These are phyloP conservation scores for Tylopilus vinaceipallidus DNA, from an alignment of 768 basidiomycete genomes.

Conservation along the genomic window DNA sequence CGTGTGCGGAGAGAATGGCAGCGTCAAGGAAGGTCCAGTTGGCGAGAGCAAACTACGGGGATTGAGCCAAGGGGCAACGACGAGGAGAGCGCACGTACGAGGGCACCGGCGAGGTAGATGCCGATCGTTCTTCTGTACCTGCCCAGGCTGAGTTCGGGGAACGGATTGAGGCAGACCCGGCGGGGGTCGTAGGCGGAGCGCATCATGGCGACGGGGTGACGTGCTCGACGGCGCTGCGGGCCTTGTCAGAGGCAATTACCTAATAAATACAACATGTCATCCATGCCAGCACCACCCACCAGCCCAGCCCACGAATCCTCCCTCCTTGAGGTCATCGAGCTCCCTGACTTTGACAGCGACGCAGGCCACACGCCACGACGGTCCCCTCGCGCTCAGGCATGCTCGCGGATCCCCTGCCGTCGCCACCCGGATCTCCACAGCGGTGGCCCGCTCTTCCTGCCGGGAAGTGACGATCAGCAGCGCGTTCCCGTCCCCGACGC, in stretches of 20 bases:
- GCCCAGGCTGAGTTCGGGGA: slow-evolving; percentile 34
- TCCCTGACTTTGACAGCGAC: slow-evolving; percentile 51
- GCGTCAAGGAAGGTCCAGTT: slow-evolving; percentile 81
- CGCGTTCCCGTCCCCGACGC: too few relatives aligned
- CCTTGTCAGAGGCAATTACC: slow-evolving; percentile 15
- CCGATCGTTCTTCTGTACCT: too few relatives aligned
- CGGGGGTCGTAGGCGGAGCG: too few relatives aligned
- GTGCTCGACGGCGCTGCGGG: too few relatives aligned
- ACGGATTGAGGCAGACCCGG: too few relatives aligned
- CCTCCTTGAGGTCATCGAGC: slow-evolving; percentile 42
- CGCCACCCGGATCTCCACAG: slow-evolving; percentile 13
- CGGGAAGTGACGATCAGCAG: slow-evolving; percentile 37
- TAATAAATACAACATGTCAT: slow-evolving; percentile 9
- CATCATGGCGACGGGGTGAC: too few relatives aligned
- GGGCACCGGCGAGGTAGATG: slow-evolving; percentile 87
- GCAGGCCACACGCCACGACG: slow-evolving; percentile 5
- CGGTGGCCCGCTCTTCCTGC: slow-evolving; percentile 36
- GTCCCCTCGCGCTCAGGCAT: slow-evolving; percentile 1
- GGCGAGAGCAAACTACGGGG: too few relatives aligned
- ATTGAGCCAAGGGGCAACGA: too few relatives aligned
- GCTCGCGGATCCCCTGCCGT: slow-evolving; percentile 8
- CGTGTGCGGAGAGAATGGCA: slow-evolving; percentile 84
- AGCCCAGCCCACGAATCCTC: slow-evolving; percentile 14
- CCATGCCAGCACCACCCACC: slow-evolving; percentile 17
- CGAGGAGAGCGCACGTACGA: too few relatives aligned